Percentiles rank a stretch among this genome's conserved stretches.
Conservation (phyloP, 78 protist species). For the Cyanophora paradoxa region DNA sequence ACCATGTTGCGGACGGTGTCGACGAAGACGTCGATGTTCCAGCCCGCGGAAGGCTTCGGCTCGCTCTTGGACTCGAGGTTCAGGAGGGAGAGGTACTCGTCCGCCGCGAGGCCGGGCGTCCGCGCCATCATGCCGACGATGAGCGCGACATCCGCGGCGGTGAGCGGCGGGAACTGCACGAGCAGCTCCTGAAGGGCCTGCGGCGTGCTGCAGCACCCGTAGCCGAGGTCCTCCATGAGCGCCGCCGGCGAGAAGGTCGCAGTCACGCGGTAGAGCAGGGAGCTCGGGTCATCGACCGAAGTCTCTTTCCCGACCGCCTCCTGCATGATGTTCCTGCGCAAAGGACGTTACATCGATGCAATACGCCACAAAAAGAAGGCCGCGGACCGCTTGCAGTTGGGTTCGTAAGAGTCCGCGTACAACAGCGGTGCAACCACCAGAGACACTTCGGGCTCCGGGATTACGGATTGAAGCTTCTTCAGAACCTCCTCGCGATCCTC, state of each 20-base stretch:
- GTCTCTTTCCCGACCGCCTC: neutral
- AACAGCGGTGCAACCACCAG: neutral
- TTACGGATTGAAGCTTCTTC: neutral
- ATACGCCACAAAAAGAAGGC: neutral
- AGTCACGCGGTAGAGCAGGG: neutral
- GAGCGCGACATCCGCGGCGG: neutral
- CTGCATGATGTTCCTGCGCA: too few species aligned
- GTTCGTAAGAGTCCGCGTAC: neutral
- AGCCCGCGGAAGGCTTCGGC: neutral
- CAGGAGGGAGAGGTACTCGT: neutral
- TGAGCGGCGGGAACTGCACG: neutral
- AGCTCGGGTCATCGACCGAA: too few species aligned
- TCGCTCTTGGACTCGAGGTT: neutral
- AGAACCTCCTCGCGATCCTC: neutral
- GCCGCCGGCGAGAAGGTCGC: neutral
- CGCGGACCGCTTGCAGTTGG: neutral
- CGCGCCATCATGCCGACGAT: conserved; percentile 24
- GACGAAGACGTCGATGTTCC: conserved; percentile 33
- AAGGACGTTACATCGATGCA: neutral
- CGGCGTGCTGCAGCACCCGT: neutral
- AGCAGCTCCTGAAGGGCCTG: neutral
- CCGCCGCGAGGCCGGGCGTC: neutral
- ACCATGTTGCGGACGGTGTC: conserved; percentile 8
- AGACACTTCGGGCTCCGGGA: neutral
- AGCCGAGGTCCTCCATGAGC: conserved; percentile 2